Conservation (phyloP, 164 flowering plant species). For the Tinospora cordifolia region DNA sequence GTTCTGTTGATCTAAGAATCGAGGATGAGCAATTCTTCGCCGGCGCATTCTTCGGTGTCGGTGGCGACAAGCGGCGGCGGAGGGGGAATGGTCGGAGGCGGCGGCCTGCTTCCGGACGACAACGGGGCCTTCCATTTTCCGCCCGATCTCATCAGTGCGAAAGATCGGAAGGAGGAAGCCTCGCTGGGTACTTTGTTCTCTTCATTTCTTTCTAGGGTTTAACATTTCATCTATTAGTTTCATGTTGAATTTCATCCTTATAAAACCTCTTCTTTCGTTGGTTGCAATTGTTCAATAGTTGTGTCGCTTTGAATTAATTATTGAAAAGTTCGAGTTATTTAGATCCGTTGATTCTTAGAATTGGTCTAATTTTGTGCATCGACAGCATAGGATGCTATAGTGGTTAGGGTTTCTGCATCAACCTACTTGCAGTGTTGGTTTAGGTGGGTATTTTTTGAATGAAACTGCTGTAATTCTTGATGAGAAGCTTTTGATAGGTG, state of each 20-base stretch:
- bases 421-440: background rate
- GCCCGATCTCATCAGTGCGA: slow-evolving; percentile 36
- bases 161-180: slow-evolving; percentile 69
- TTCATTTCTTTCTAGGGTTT: background rate
- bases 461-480: too few relatives aligned
- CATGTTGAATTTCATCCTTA: background rate
- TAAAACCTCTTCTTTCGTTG: too few relatives aligned
- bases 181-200: slow-evolving; percentile 29
- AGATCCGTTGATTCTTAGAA: too few relatives aligned
- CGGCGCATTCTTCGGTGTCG: slow-evolving; percentile 47
- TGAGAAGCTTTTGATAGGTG: too few relatives aligned
- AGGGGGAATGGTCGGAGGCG: slow-evolving; percentile 21
- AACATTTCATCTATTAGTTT: background rate
- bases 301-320: too few relatives aligned
- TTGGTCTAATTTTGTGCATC: too few relatives aligned
- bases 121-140: slow-evolving; percentile 32
- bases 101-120: slow-evolving; percentile 30
- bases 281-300: too few relatives aligned
- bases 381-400: too few relatives aligned
- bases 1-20: too few relatives aligned
- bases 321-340: too few relatives aligned
- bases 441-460: background rate
- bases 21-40: slow-evolving; percentile 33
- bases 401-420: too few relatives aligned
- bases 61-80: slow-evolving; percentile 34